These are phyloP conservation scores for Metschnikowia hibisci DNA, from an alignment of 805 yeast genomes.

Conservation along the genomic window DNA sequence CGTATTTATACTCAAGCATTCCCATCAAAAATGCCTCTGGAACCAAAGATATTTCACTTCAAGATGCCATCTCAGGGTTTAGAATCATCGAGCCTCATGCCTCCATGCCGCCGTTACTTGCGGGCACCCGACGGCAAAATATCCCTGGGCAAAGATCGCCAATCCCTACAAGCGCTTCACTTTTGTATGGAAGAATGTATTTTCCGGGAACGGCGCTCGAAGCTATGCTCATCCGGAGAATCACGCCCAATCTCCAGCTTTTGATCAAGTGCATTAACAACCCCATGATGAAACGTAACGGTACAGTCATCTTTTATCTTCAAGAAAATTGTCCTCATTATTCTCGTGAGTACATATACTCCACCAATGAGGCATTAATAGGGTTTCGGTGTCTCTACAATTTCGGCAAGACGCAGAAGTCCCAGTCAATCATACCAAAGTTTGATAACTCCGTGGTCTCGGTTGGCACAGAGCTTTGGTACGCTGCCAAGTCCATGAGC, in stretches of 20 bases:
- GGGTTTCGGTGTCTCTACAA: constrained; percentile 81
- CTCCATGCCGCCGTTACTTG: constrained; percentile 8
- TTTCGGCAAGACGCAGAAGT: constrained; percentile 34
- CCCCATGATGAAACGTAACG: constrained; percentile 48
- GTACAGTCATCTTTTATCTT: constrained; percentile 61
- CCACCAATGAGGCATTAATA: constrained; percentile 76
- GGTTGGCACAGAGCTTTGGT: constrained; percentile 85
- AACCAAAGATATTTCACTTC: constrained; percentile 52
- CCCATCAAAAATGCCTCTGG: constrained; percentile 50
- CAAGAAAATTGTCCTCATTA: constrained; percentile 63
- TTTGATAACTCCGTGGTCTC: constrained; percentile 64
- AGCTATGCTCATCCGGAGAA: constrained; percentile 73
- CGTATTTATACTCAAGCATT: constrained; percentile 71
- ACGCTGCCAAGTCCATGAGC: constrained; percentile 74
- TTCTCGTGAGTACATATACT: constrained; percentile 71
- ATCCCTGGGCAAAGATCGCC: neutral
- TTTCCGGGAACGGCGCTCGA: constrained; percentile 85
- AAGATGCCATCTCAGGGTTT: constrained; percentile 69
- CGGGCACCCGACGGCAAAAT: neutral
- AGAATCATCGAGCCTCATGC: constrained; percentile 47
- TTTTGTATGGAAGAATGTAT: constrained; percentile 81
- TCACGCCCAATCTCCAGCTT: constrained; percentile 59
- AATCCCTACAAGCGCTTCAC: constrained; percentile 22
- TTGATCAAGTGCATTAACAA: constrained; percentile 74
- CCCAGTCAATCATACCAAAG: constrained; percentile 24